Evolutionary conservation across 768 basidiomycete genomes (phyloP).

Genomic region (Tremella mesenterica): DNA sequence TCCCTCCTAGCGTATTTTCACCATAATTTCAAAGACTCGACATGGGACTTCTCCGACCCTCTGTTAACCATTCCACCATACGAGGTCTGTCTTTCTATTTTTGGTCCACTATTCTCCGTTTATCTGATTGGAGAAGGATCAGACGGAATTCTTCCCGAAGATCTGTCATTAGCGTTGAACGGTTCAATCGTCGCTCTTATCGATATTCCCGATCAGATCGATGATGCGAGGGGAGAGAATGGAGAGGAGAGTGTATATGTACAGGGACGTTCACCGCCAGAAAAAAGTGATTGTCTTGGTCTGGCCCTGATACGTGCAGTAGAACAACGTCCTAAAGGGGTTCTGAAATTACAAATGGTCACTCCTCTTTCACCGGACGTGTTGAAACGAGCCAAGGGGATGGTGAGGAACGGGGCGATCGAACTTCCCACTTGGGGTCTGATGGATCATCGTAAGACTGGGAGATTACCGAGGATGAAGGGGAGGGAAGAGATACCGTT

Average conservation of each 20-base stretch:
- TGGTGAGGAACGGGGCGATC: constrained; percentile 74
- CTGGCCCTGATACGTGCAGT: constrained; percentile 62
- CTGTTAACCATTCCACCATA: constrained; percentile 65
- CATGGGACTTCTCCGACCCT: constrained; percentile 63
- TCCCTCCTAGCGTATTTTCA: constrained; percentile 73
- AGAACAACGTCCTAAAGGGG: constrained; percentile 9
- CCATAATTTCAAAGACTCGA: constrained; percentile 39
- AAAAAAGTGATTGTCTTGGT: constrained; percentile 60
- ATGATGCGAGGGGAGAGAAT: constrained; percentile 6
- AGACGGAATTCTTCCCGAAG: constrained; percentile 67
- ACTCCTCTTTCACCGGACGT: constrained; percentile 59
- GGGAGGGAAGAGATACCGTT: constrained; percentile 61
- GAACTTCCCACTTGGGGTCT: constrained; percentile 81
- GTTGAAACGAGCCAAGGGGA: constrained; percentile 42
- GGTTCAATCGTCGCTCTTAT: constrained; percentile 73
- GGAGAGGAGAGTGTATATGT: constrained; percentile 48
- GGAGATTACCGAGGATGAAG: constrained; percentile 50
- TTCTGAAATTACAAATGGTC: constrained; percentile 57
- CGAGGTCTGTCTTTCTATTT: constrained; percentile 53
- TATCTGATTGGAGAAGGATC: constrained; percentile 63
- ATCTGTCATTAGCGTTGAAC: constrained; percentile 65
- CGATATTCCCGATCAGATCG: constrained; percentile 55
- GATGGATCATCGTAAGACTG: constrained; percentile 56
- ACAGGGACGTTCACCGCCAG: constrained; percentile 53
- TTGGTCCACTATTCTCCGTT: constrained; percentile 55